Conservation (phyloP, 257 asterid species). For the Prunella vulgaris region DNA sequence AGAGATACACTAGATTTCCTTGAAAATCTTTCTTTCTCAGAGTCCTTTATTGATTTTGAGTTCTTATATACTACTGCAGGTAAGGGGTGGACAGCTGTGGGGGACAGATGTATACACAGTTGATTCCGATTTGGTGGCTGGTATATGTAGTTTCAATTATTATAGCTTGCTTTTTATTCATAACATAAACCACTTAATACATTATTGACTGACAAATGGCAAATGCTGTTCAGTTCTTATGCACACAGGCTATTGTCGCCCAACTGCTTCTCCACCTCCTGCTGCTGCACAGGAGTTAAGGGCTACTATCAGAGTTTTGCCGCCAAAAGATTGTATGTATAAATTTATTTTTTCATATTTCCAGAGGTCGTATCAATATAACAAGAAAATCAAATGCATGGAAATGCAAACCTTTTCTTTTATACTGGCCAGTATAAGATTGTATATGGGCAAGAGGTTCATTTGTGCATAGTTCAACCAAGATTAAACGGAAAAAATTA, state of each 20-base stretch:
- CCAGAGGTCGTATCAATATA: neutral
- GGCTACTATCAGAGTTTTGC: slow-evolving; percentile 86
- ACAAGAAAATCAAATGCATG: slow-evolving; percentile 2
- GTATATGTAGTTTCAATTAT: slow-evolving; percentile 35
- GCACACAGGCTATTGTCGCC: slow-evolving; percentile 96
- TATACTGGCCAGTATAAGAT: neutral
- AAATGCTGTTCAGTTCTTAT: slow-evolving; percentile 73
- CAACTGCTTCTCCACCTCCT: slow-evolving; percentile 92
- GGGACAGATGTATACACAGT: slow-evolving; percentile 95
- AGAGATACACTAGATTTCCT: neutral
- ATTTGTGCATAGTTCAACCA: slow-evolving; percentile 1
- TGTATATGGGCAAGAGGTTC: neutral
- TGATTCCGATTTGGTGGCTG: slow-evolving; percentile 99
- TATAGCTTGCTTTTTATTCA: neutral
- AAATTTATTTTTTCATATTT: slow-evolving; percentile 14
- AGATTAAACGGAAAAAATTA: neutral
- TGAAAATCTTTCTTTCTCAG: slow-evolving; percentile 1
- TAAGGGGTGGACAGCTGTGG: slow-evolving; percentile 96
- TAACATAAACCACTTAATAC: neutral
- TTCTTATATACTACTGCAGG: slow-evolving; percentile 49
- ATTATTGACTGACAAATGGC: slow-evolving; percentile 29
- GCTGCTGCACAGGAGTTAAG: slow-evolving; percentile 76
- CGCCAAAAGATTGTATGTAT: slow-evolving; percentile 86
- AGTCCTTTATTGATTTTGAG: slow-evolving; percentile 19
- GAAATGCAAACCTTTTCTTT: neutral